Evolutionary conservation across 2,329 filamentous ascomycete genomes (phyloP).

Genomic region (Coniochaeta ligniaria): DNA sequence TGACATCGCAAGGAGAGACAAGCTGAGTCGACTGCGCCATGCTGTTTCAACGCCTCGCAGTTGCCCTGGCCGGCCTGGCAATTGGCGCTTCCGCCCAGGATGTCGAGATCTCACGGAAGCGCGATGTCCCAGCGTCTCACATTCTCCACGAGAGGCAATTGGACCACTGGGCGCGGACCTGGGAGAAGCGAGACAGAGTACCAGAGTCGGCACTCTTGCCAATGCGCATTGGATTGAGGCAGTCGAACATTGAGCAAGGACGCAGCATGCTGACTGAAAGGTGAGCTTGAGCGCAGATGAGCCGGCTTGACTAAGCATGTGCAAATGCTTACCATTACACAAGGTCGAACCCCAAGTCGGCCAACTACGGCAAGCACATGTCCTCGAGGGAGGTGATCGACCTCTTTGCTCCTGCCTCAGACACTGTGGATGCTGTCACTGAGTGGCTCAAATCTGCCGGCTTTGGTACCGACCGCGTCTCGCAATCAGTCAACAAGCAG

Average conservation of each 20-base stretch:
- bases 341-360: not conserved
- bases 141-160: conserved; percentile 1
- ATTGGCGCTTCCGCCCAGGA: not conserved
- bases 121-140: not conserved
- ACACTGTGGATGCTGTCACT: not conserved
- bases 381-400: not conserved
- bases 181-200: not conserved
- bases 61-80: conserved; percentile 1
- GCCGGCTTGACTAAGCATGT: not conserved
- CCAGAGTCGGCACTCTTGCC: not conserved
- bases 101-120: not conserved
- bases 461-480: not conserved
- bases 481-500: conserved; percentile 4
- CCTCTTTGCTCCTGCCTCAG: not conserved
- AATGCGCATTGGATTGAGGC: conserved; percentile 1
- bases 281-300: not conserved
- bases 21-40: not conserved
- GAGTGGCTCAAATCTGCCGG: not conserved
- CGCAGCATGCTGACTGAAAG: not conserved
- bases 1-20: not conserved
- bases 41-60: conserved; percentile 2
- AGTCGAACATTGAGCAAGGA: conserved; percentile 1
- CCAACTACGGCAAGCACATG: conserved; percentile 1
- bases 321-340: not conserved
- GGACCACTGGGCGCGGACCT: not conserved